phyloP scores from a whole-genome alignment of 2,329 filamentous ascomycete species.

The Tolypocladium paradoxum region DNA sequence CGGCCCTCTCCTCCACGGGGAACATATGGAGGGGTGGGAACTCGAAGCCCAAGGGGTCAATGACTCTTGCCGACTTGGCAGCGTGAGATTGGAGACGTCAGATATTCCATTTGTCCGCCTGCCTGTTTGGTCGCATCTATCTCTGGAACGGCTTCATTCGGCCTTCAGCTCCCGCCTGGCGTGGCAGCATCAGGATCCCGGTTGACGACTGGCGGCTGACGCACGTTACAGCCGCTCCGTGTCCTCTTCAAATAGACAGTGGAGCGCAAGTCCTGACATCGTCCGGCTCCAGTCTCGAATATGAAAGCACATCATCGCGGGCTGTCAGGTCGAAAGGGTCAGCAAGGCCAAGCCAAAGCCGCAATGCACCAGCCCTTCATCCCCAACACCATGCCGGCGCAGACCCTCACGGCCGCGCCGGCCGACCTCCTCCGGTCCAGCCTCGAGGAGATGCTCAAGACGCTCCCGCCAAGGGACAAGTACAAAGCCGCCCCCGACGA shows the following conservation, averaged over 20 bases:
- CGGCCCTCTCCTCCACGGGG: too few relatives aligned
- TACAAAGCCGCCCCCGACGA: conserved; percentile 12
- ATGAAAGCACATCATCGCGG: not conserved
- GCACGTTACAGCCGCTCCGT: not conserved
- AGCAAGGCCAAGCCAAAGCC: not conserved
- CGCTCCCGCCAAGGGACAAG: conserved; percentile 23
- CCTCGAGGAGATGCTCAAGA: conserved; percentile 24
- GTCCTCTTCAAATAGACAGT: not conserved
- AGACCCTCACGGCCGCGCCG: conserved; percentile 16
- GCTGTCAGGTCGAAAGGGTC: not conserved
- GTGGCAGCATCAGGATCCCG: not conserved
- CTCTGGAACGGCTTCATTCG: not conserved
- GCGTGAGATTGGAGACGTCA: not conserved
- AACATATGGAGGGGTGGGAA: too few relatives aligned
- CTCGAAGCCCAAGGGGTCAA: not conserved
- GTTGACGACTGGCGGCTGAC: not conserved
- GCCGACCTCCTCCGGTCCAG: conserved; percentile 19
- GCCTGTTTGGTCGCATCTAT: not conserved
- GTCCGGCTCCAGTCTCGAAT: not conserved
- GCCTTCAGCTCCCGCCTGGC: not conserved
- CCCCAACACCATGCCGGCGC: conserved; percentile 16
- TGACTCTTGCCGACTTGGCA: not conserved
- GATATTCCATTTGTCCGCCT: not conserved
- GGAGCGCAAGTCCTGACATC: not conserved
- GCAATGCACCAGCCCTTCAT: conserved; percentile 21